These are phyloP conservation scores for Plasmodium yoelii DNA, from an alignment of 169 alveolate genomes.

Conservation along the genomic window DNA sequence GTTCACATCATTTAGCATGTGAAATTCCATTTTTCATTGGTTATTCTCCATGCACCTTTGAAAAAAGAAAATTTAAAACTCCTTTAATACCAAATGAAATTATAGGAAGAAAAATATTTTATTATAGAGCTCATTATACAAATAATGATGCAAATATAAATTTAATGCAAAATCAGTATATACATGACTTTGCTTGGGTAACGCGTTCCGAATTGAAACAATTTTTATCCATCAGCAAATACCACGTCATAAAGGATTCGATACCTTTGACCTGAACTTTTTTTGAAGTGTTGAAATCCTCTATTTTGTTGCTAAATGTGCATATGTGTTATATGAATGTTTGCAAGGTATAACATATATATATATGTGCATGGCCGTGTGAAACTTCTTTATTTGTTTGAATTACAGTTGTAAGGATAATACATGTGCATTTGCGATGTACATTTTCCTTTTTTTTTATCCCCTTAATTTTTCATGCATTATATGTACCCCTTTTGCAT, in stretches of 20 bases:
- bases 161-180: slow-evolving; percentile 30
- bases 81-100: slow-evolving; percentile 62
- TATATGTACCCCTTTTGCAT: no score
- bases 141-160: slow-evolving; percentile 66
- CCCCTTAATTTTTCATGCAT: no score
- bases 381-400: no score
- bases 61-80: slow-evolving; percentile 68
- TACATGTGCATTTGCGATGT: no score
- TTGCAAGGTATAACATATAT: neutral
- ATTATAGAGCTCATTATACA: slow-evolving; percentile 82
- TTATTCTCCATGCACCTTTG: slow-evolving; percentile 80
- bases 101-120: slow-evolving; percentile 81
- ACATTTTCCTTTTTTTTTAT: no score
- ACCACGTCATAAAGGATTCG: slow-evolving; percentile 53
- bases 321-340: neutral
- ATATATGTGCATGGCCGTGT: neutral
- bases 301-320: neutral
- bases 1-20: slow-evolving; percentile 80
- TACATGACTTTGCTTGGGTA: slow-evolving; percentile 85
- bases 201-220: slow-evolving; percentile 78
- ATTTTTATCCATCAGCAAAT: slow-evolving; percentile 33
- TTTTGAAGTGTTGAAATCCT: neutral
- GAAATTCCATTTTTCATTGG: slow-evolving; percentile 82
- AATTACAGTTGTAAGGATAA: no score
- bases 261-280: slow-evolving; percentile 48